Base-by-base conservation (phyloP, 2,329 filamentous ascomycete species). In the Fusarium nematophilum region DNA sequence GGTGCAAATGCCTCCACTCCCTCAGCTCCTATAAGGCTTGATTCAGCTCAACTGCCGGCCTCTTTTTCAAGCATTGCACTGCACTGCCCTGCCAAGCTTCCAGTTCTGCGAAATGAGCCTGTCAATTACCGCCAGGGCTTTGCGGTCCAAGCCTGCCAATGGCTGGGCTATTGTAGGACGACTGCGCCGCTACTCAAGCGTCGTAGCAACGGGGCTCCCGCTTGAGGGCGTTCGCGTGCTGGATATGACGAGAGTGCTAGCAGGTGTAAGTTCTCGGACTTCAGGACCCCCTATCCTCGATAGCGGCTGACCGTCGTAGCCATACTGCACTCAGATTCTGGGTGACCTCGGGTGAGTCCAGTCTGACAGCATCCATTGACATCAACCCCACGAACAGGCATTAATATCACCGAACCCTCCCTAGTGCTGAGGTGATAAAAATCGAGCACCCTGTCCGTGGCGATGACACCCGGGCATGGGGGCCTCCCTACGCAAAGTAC, bases 391-490 rank as follows among this genome's bases (percentile, higher is more conserved):
- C 18, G 18, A 14, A 39, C 27, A 30, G 31, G 17, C 53, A 57
- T 59, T 62, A 48, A 66, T 45, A 36, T 55, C 40, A 17, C 36
- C 36, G 23, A 57, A 42, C 29, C 9, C n/a, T n/a, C 30, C 43
- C 29, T 48, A 96, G 93, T 62, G 95, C 95, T 64, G 94, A 99
- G 74, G 88, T 99, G 26, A 97, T 99, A 78, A 99, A 99, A 77
- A 86, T 99, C 59, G 95, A 99, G 76, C 95, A 99, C 75, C 95
- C 95, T 4, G 87, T 87, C 5, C 85, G 92, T 53, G 95, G 92
- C 30, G 95, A 99, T 73, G 95, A 99, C 73, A 99, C 95, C 9
- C 83, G 95, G 69, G 93, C 93, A 44, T 99, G 95, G 95, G 95
- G 95, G 0, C 95, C 95, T 18, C 95, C 95, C 2, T 99, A 95